Evolutionary conservation across 2,329 filamentous ascomycete species (phyloP).

Genomic region (Aureobasidium sp.): DNA sequence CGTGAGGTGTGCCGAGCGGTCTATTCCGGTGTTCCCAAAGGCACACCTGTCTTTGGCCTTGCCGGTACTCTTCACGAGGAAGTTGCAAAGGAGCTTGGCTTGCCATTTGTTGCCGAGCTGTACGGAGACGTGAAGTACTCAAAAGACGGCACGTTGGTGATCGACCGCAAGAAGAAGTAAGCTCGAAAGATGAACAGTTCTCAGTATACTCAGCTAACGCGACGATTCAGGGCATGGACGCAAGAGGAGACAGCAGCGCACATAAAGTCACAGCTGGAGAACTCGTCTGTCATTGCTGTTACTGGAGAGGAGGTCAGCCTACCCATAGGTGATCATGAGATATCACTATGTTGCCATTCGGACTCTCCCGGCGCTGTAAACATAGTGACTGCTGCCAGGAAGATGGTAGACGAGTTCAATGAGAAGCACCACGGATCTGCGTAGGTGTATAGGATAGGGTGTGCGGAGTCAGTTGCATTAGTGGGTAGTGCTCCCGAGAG

Average conservation of each 20-base stretch:
- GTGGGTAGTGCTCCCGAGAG: neutral
- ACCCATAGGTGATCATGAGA: constrained; percentile 33
- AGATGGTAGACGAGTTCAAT: constrained; percentile 36
- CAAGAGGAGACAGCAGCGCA: constrained; percentile 34
- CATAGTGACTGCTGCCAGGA: constrained; percentile 34
- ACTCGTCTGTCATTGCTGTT: constrained; percentile 32
- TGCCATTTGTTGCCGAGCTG: constrained; percentile 47
- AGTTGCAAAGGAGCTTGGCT: constrained; percentile 43
- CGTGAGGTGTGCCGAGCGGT: constrained; percentile 45
- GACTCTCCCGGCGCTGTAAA: constrained; percentile 37
- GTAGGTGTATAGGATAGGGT: neutral
- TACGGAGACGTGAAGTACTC: constrained; percentile 51
- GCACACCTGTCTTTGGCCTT: constrained; percentile 45
- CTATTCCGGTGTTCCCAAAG: constrained; percentile 43
- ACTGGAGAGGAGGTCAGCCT: constrained; percentile 34
- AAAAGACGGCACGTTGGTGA: constrained; percentile 42
- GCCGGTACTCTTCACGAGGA: constrained; percentile 47
- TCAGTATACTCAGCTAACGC: neutral
- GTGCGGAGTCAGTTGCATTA: neutral
- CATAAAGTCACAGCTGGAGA: constrained; percentile 32
- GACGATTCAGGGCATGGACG: constrained; percentile 29
- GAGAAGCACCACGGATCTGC: constrained; percentile 4
- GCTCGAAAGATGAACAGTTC: neutral
- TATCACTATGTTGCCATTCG: constrained; percentile 37
- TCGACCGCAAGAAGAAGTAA: constrained; percentile 51